phyloP scores from a whole-genome alignment of 768 basidiomycete species.

The Psilocybe tampanensis region DNA sequence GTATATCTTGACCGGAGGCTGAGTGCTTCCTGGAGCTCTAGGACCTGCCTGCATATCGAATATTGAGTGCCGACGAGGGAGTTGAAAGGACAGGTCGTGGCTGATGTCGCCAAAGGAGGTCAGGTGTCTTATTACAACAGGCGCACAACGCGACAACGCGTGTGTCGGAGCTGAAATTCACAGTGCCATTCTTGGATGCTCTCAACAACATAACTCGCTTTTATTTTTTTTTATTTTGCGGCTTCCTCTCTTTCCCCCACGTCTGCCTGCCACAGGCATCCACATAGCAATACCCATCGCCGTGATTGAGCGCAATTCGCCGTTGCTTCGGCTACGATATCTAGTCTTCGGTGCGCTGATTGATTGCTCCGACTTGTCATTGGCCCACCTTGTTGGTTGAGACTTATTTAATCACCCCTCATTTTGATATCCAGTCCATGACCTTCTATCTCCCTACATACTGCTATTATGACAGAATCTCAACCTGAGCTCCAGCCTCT shows the following conservation, averaged over 20 bases:
- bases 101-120: slow-evolving; percentile 29
- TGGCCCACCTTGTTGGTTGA: background rate
- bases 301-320: slow-evolving; percentile 7
- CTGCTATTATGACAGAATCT: slow-evolving; percentile 35
- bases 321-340: background rate
- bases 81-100: slow-evolving; percentile 27
- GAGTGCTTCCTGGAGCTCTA: slow-evolving; percentile 41
- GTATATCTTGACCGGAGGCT: slow-evolving; percentile 81
- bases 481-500: slow-evolving; percentile 47
- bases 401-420: background rate
- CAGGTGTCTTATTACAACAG: slow-evolving; percentile 31
- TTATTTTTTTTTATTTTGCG: too few species aligned
- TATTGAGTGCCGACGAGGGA: slow-evolving; percentile 31
- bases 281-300: background rate
- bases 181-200: background rate
- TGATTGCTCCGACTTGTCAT: background rate
- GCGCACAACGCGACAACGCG: slow-evolving; percentile 41
- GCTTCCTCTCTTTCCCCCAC: background rate
- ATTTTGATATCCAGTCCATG: slow-evolving; percentile 1
- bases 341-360: background rate
- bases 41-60: slow-evolving; percentile 53
- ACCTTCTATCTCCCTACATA: slow-evolving; percentile 1
- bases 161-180: slow-evolving; percentile 34
- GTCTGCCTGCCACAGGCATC: background rate
- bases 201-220: slow-evolving; percentile 6